Conservation (phyloP, 1,284 basidiomycete species). For the Cryptococcus sp. region DNA sequence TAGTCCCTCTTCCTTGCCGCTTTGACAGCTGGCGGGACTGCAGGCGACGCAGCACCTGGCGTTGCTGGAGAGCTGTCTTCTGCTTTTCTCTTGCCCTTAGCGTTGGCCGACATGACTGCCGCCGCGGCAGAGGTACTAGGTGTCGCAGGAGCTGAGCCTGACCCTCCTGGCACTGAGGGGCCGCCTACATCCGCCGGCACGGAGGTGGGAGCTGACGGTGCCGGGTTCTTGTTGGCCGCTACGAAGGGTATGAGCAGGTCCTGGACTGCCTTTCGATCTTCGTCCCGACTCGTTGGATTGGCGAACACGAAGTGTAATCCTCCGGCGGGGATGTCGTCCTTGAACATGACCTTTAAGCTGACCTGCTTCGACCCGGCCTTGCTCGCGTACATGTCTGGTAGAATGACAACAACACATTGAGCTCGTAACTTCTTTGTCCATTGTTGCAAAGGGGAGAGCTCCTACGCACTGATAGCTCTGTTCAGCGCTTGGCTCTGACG, state of each 20-base stretch:
- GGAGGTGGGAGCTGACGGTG: conserved; percentile 7
- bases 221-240: conserved; percentile 36
- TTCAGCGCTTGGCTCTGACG: conserved; percentile 48
- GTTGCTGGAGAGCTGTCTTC: conserved; percentile 45
- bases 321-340: conserved; percentile 47
- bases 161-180: conserved; percentile 9
- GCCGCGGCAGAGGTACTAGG: conserved; percentile 22
- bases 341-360: conserved; percentile 49
- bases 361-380: conserved; percentile 44
- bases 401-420: background rate
- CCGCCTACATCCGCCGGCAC: conserved; percentile 7
- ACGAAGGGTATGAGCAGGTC: conserved; percentile 51
- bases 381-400: conserved; percentile 48
- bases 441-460: background rate
- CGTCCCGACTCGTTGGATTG: conserved; percentile 20
- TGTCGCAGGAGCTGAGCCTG: conserved; percentile 10
- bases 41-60: conserved; percentile 4
- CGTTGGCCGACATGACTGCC: conserved; percentile 14
- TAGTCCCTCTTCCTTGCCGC: conserved; percentile 42
- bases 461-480: conserved; percentile 43
- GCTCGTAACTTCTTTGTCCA: background rate
- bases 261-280: conserved; percentile 46
- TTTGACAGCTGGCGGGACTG: conserved; percentile 14
- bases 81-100: conserved; percentile 31
- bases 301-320: conserved; percentile 52